Conservation (phyloP, 1,139 yeast species). For the Kazachstania sp. region DNA sequence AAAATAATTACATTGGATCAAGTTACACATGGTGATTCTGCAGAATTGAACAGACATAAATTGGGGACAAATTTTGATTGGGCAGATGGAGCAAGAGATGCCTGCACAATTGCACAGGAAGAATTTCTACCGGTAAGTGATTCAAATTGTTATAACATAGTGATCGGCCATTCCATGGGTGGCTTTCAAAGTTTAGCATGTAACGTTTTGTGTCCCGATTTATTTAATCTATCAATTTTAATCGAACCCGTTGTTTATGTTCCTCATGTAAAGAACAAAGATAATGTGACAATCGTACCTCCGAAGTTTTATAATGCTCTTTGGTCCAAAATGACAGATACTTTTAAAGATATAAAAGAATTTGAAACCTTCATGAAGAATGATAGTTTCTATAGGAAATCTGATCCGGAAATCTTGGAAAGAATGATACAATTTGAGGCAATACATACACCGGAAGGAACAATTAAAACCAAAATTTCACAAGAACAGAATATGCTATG, state of each 20-base stretch:
- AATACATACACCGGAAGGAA: slow-evolving; percentile 29
- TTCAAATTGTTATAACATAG: slow-evolving; percentile 31
- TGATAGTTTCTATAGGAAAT: slow-evolving; percentile 39
- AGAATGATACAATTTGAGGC: slow-evolving; percentile 40
- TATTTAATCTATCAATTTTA: slow-evolving; percentile 48
- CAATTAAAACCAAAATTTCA: slow-evolving; percentile 36
- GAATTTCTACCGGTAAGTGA: slow-evolving; percentile 35
- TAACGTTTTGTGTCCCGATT: slow-evolving; percentile 42
- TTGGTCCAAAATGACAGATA: slow-evolving; percentile 20
- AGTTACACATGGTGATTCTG: slow-evolving; percentile 65
- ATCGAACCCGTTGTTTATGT: slow-evolving; percentile 53
- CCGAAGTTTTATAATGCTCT: slow-evolving; percentile 16
- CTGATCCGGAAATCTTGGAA: slow-evolving; percentile 40
- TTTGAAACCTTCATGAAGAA: slow-evolving; percentile 38
- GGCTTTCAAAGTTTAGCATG: slow-evolving; percentile 49
- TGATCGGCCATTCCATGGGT: slow-evolving; percentile 69
- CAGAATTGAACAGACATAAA: slow-evolving; percentile 42
- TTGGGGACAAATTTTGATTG: slow-evolving; percentile 50
- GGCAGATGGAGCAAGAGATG: slow-evolving; percentile 60
- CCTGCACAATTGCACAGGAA: slow-evolving; percentile 40
- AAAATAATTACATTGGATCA: slow-evolving; percentile 47
- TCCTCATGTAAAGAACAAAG: slow-evolving; percentile 7
- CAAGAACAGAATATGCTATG: slow-evolving; percentile 42
- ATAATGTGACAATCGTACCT: slow-evolving; percentile 12
- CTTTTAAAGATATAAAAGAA: slow-evolving; percentile 34